Evolutionary conservation across 75 land plant genomes (phyloP), one percentile per base, ranked within the genome.

Genomic region (Pinus tabuliformis): DNA sequence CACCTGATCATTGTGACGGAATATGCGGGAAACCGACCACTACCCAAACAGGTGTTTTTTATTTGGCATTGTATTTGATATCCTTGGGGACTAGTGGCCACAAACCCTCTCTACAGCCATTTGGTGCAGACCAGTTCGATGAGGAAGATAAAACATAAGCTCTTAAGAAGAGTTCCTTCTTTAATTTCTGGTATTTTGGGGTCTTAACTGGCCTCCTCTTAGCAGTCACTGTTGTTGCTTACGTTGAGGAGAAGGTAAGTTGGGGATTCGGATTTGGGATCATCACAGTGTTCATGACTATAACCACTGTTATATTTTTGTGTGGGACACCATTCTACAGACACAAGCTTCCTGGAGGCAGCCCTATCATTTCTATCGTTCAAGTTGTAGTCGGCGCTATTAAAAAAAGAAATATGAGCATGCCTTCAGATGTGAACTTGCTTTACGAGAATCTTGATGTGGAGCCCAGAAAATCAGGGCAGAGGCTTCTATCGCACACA

Each of bases 41-140:
- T 36, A 7, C 68, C 12, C 98, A 91, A 57, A 77, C 86, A 62
- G 78, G 80, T 13, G 70, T 91, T 59, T 89, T 96, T 79, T 91
- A 88, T 74, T 6, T 84, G 6, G 89, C 92, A 20, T 62, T 96
- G 20, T 96, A 91, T 78, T 73, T 90, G 37, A 59, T 85, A n/a
- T 80, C 86, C 6, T 58, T 85, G 7, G 86, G 86, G 57, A 83
- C 85, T 9, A 80, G 86, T 24, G 86, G 86, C 5, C 79, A 83
- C 57, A 85, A 85, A 57, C 86, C 86, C 14, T 83, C 86, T 45
- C 85, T 85, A 20, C 73, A 86, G 33, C 73, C 81, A 22, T 92
- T 96, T 78, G 95, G 90, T 22, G 95, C 91, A 11, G 88, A 89
- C 33, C 87, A 92, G 56, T 89, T 89, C 62, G 94, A 89, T 64